phyloP scores from a whole-genome alignment of 257 asterid species.

The Ehretia macrophylla region DNA sequence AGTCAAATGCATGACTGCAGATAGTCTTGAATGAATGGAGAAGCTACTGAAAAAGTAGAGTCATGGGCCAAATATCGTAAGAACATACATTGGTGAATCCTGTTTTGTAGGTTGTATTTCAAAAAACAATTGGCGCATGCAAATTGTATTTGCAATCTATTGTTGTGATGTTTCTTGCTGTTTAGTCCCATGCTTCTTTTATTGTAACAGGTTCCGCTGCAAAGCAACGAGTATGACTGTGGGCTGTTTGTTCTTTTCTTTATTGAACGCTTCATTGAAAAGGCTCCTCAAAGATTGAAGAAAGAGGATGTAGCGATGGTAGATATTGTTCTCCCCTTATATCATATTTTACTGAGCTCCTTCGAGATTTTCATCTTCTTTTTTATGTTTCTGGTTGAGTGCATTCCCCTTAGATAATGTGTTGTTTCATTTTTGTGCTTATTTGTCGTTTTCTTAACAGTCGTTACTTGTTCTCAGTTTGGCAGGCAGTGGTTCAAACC shows the following conservation, averaged over 20 bases:
- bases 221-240: slow-evolving; percentile 77
- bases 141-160: background rate
- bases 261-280: slow-evolving; percentile 73
- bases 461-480: slow-evolving; percentile 44
- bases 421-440: background rate
- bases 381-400: background rate
- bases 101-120: background rate
- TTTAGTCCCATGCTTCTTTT: slow-evolving; percentile 11
- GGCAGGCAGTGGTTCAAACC: slow-evolving; percentile 83
- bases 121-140: background rate
- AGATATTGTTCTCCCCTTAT: slow-evolving; percentile 17
- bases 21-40: too few species aligned
- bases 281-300: slow-evolving; percentile 62
- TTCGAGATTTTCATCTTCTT: background rate
- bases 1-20: too few species aligned
- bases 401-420: background rate
- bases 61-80: background rate
- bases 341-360: slow-evolving; percentile 5
- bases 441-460: slow-evolving; percentile 1
- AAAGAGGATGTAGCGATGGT: slow-evolving; percentile 55
- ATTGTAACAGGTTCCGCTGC: slow-evolving; percentile 77
- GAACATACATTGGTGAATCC: background rate
- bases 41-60: background rate
- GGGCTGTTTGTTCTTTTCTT: slow-evolving; percentile 88
- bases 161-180: slow-evolving; percentile 7